Conservation (phyloP, 257 asterid species). For the Anisodus tanguticus region DNA sequence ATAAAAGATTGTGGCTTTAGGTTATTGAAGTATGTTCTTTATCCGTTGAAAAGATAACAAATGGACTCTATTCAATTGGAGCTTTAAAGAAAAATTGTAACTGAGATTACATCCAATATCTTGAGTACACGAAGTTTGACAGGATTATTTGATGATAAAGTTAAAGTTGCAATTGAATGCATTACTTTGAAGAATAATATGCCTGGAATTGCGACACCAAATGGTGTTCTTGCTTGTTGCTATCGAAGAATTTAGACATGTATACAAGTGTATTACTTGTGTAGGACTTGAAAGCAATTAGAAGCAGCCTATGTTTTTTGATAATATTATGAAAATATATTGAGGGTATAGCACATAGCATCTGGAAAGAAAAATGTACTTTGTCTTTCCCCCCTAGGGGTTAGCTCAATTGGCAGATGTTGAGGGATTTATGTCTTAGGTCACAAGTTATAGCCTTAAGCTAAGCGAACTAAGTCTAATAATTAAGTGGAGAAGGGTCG, state of each 20-base stretch:
- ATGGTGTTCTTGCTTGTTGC: background rate
- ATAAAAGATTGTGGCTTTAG: background rate
- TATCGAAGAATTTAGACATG: background rate
- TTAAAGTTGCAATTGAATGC: background rate
- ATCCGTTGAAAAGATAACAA: background rate
- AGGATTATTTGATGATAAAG: background rate
- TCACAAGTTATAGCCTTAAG: background rate
- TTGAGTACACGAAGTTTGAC: background rate
- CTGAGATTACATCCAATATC: background rate
- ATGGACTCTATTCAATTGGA: background rate
- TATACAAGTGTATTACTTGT: background rate
- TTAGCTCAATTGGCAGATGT: conserved; percentile 2
- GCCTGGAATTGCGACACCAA: background rate
- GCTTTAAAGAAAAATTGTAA: background rate
- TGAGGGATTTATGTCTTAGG: background rate
- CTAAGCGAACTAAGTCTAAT: background rate
- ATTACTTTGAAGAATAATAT: background rate
- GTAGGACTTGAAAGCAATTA: background rate
- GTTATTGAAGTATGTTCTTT: background rate
- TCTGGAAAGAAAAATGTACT: background rate
- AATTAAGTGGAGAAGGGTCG: background rate
- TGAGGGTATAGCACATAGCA: background rate
- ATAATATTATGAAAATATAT: background rate
- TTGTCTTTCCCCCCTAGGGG: background rate
- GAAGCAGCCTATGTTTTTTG: background rate